These are phyloP conservation scores for Gaertneriomyces semiglobifer DNA, from an alignment of 192 early-diverging fungal species.

Conservation along the genomic window DNA sequence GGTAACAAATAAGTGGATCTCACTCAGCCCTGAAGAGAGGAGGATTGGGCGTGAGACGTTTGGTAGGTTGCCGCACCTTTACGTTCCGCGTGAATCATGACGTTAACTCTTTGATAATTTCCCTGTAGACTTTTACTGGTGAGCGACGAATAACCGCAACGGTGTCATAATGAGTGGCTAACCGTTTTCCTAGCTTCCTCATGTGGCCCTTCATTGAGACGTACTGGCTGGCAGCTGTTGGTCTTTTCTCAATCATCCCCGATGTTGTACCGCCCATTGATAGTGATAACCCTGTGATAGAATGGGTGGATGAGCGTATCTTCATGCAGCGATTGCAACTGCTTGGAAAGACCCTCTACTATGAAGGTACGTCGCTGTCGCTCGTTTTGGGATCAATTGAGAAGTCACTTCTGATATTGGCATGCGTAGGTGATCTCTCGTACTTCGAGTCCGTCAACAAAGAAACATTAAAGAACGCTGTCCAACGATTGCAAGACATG, in stretches of 20 bases:
- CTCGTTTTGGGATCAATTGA: too few species aligned
- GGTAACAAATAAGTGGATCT: constrained; percentile 26
- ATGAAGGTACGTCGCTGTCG: constrained; percentile 54
- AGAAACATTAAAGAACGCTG: constrained; percentile 76
- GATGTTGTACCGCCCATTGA: not conserved
- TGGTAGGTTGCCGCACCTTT: constrained; percentile 28
- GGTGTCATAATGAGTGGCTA: not conserved
- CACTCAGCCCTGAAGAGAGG: constrained; percentile 43
- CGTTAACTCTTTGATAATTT: too few species aligned
- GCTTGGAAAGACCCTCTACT: constrained; percentile 80
- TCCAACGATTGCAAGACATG: constrained; percentile 66
- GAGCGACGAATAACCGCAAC: too few species aligned
- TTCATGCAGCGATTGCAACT: constrained; percentile 68
- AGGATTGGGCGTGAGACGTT: constrained; percentile 51
- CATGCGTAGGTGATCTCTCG: constrained; percentile 44
- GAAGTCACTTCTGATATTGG: not conserved
- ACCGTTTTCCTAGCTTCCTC: constrained; percentile 73
- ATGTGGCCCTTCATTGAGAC: constrained; percentile 88
- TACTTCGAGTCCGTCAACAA: constrained; percentile 84
- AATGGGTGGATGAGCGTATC: constrained; percentile 70
- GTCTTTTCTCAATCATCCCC: constrained; percentile 46
- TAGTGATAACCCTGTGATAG: constrained; percentile 10
- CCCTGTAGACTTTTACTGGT: constrained; percentile 12
- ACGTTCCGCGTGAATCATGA: not conserved
- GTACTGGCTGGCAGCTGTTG: constrained; percentile 75